Base-by-base conservation (phyloP, 225 moss, liverwort and hornwort genomes). In the Pseudoscleropodium purum region DNA sequence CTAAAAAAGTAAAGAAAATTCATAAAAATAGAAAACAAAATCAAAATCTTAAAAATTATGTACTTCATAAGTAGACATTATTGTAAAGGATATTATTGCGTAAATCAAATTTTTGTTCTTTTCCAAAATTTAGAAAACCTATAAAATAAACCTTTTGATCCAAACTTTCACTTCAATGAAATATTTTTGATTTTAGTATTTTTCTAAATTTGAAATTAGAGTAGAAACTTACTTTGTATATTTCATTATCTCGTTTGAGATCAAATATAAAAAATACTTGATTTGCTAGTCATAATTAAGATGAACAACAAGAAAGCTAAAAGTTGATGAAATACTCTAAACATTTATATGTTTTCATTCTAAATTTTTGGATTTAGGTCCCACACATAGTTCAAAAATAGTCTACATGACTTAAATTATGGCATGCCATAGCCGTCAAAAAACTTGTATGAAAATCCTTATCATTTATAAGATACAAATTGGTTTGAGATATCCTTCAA, bases 401-500 rank as follows among this genome's bases (percentile, higher is more conserved):
- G 37, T 52, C 10, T 78, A 54, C 26, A 26, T 37, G 10, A 79
- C 11, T 79, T 56, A 4, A 37, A 37, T 78, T 37, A 43, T 82
- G 3, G 13, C 12, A 17, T 81, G 45, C 5, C 34, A 47, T 57
- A 57, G 57, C 20, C 70, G 72, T 54, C 23, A 56, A 21, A 21
- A 39, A 54, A 30, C 3, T 27, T 36, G 12, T 67, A 54, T 25
- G 4, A 33, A 75, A 49, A 11, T 49, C 75, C 33, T 49, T 37
- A 10, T 36, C 15, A 59, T n/a, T 39, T 0, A 79, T 18, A 13
- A 3, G 11, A 79, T 54, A 57, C 7, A 79, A 57, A 57, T 79
- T 79, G 17, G n/a, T 3, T 0, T 0, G 0, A n/a, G 27, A 0
- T 13, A 81, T 81, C 19, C 16, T 39, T 81, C 6, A 81, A 60